Base-by-base conservation (phyloP, 129 eudicot genomes). In the Heracleum sosnowskyi region DNA sequence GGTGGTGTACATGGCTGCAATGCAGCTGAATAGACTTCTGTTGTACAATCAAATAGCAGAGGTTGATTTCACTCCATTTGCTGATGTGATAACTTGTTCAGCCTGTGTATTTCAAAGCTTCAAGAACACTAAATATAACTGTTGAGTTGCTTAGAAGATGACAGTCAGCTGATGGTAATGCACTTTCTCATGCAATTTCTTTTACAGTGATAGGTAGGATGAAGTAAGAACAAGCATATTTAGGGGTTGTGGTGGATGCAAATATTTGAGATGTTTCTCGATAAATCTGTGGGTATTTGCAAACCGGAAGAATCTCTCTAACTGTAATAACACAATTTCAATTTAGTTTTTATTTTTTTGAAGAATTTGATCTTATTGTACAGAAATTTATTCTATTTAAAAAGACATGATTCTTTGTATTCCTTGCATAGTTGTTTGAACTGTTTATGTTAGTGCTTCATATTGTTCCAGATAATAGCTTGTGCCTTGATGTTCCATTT, bases 1-100 rank as follows among this genome's bases (percentile, higher is more conserved):
- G 15, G 37, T 77, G 70, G 57, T 81, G 88, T 92, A 86, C 73
- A 80, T 87, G 84, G 73, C 37, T 82, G 76, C 44, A 57, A 71
- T 79, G 40, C 78, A 22, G 46, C 76, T 33, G 49, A 60, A 68
- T 82, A 33, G 12, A 9, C 29, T 36, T 15, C 51, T 72, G 31
- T 33, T n/a, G 18, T 72, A 34, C 51, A 11, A 71, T 40, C 49
- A 11, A 24, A 72, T 17, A 24, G 49, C 51, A 4, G 71, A 31
- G 71, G 71, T 31, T 64, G 36, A 63, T 63, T 64, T 64, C 39
- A 64, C 36, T 64, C 33, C 37, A 64, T 63, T 63, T 5, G 17
- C 20, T 63, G 70, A 63, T 63, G 6, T 62, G 70, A 63, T 64
- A 64, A 31, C 39, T 64, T 64, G 71, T 64, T 31, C 37, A 12